Percentiles rank a stretch among this genome's conserved stretches.
phyloP scores from a whole-genome alignment of 2,329 filamentous ascomycete species.

The Monosporascus sp. region DNA sequence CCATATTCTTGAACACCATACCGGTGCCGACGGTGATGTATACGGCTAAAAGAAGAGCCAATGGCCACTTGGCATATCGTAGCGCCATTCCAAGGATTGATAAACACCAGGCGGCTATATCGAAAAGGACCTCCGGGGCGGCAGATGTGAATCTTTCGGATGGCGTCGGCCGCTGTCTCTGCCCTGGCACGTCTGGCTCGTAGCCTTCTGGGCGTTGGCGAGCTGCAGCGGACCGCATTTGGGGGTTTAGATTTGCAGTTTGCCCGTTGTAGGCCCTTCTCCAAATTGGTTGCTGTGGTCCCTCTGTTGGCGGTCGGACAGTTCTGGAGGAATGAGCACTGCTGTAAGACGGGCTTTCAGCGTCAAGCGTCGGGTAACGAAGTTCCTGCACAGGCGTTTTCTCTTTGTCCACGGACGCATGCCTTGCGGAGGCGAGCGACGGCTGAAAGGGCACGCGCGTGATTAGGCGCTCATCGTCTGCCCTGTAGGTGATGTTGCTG shows the following conservation, averaged over 20 bases:
- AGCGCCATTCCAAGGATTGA: slow-evolving; percentile 56
- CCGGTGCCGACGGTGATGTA: slow-evolving; percentile 55
- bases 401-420: slow-evolving; percentile 23
- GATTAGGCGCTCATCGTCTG: slow-evolving; percentile 51
- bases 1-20: slow-evolving; percentile 55
- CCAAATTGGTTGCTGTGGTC: slow-evolving; percentile 16
- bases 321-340: slow-evolving; percentile 30
- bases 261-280: slow-evolving; percentile 21
- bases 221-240: slow-evolving; percentile 6
- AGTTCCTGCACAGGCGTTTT: slow-evolving; percentile 46
- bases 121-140: slow-evolving; percentile 32
- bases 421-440: slow-evolving; percentile 32
- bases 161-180: slow-evolving; percentile 13
- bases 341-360: slow-evolving; percentile 31
- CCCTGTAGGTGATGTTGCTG: slow-evolving; percentile 45
- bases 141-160: slow-evolving; percentile 28
- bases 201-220: slow-evolving; percentile 4
- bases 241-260: slow-evolving; percentile 13
- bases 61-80: slow-evolving; percentile 56
- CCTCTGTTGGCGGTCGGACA: slow-evolving; percentile 23
- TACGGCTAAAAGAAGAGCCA: slow-evolving; percentile 55
- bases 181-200: slow-evolving; percentile 7
- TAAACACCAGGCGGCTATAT: slow-evolving; percentile 41
- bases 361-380: slow-evolving; percentile 45
- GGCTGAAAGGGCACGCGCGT: slow-evolving; percentile 50